These are phyloP conservation scores for Wickerhamomyces sp. DNA, from an alignment of 1,139 yeast genomes.

Conservation along the genomic window DNA sequence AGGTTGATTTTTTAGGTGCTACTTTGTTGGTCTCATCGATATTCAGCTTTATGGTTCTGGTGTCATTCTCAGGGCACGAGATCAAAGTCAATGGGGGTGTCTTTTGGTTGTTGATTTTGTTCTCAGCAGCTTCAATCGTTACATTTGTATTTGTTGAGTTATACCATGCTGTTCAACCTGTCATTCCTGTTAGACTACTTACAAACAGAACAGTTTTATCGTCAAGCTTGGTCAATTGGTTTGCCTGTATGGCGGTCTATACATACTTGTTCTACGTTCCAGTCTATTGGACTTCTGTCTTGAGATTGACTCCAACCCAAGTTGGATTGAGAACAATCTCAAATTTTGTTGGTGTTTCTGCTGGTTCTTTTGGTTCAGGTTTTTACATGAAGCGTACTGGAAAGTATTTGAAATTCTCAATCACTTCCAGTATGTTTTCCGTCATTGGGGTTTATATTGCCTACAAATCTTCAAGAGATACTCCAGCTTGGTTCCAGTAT, in stretches of 20 bases:
- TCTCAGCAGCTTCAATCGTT: slow-evolving; percentile 23
- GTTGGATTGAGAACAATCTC: slow-evolving; percentile 57
- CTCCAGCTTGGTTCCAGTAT: slow-evolving; percentile 19
- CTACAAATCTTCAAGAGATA: slow-evolving; percentile 15
- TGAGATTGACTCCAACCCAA: slow-evolving; percentile 46
- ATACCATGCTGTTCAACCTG: slow-evolving; percentile 55
- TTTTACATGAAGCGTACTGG: slow-evolving; percentile 63
- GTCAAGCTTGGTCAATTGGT: slow-evolving; percentile 62
- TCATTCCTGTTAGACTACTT: slow-evolving; percentile 52
- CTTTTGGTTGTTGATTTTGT: slow-evolving; percentile 30
- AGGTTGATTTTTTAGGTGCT: slow-evolving; percentile 71
- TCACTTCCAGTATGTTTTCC: slow-evolving; percentile 37
- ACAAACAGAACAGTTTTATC: slow-evolving; percentile 48
- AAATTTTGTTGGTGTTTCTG: slow-evolving; percentile 58
- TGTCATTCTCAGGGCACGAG: slow-evolving; percentile 58
- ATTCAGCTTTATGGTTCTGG: slow-evolving; percentile 48
- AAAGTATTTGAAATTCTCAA: slow-evolving; percentile 45
- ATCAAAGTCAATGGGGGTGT: slow-evolving; percentile 33
- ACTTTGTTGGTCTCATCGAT: slow-evolving; percentile 51
- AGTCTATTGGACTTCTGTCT: slow-evolving; percentile 51
- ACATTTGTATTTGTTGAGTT: slow-evolving; percentile 46
- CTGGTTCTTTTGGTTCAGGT: slow-evolving; percentile 62
- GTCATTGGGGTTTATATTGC: slow-evolving; percentile 39
- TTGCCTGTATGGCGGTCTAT: slow-evolving; percentile 47
- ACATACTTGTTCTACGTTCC: slow-evolving; percentile 57